Percentiles rank a stretch among this genome's conserved stretches.
Conservation (phyloP, 257 asterid species). For the Solanum dulcamara region DNA sequence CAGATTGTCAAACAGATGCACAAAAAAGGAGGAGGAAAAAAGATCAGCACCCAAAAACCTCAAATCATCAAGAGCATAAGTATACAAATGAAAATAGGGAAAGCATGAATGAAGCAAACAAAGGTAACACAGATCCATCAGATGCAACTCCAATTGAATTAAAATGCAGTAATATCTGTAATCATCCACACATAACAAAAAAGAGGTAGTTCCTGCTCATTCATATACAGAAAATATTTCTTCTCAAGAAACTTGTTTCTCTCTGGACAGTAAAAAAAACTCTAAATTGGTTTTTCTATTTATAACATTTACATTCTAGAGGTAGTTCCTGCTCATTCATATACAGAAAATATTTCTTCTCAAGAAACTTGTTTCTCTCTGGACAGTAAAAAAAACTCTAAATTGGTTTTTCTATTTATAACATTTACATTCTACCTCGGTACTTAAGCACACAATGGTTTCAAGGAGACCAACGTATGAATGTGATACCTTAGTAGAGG, state of each 20-base stretch:
- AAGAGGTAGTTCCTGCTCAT: not conserved
- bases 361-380: not conserved
- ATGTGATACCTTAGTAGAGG: not conserved
- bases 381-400: not conserved
- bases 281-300: not conserved
- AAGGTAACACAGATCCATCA: not conserved
- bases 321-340: not conserved
- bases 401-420: not conserved
- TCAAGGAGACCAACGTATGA: not conserved
- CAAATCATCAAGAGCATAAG: not conserved
- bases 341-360: not conserved
- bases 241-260: not conserved
- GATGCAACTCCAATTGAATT: not conserved
- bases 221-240: not conserved
- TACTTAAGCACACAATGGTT: not conserved
- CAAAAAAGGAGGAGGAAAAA: not conserved
- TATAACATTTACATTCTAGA: not conserved
- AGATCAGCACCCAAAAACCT: not conserved
- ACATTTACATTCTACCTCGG: not conserved
- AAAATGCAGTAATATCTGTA: not conserved
- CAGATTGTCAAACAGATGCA: constrained; percentile 1
- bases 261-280: not conserved
- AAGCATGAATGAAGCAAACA: not conserved
- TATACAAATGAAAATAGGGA: not conserved
- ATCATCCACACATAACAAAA: not conserved